Base-by-base conservation (phyloP, 148 eudicot species). In the Euryodendron excelsum region DNA sequence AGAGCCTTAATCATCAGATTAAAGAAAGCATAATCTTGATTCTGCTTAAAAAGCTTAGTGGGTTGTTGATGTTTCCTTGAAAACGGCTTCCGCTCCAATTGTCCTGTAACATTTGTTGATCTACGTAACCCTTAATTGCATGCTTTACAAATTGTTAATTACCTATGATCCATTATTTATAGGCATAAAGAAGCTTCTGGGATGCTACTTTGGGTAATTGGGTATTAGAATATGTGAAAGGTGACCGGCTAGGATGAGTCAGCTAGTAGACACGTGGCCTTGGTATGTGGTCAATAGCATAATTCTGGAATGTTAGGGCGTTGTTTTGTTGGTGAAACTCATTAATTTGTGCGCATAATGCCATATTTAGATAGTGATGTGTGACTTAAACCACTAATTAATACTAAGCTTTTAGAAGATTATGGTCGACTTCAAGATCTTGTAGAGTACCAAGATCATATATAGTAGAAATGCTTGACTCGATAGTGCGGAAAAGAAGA, bases 301-400 rank as follows among this genome's bases (percentile, higher is more conserved):
- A 69, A 47, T 31, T 81, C 31, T 47, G 72, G 66, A 74, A 83
- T 81, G 79, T 36, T 48, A 17, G 60, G 79, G 67, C 47, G 37
- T 48, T 76, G 56, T 45, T 73, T 85, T 41, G 83, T 65, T 83
- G 79, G 85, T 47, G 39, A 55, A 72, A 72, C 53, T 27, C 72
- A 79, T 77, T 78, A 81, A 48, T 31, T 64, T 79, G 85, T 75
- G 66, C 28, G 41, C 48, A 73, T 73, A 78, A 80, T 79, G 80
- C 85, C 70, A 84, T 78, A 50, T 86, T 77, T 86, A 80, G 93
- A 88, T 86, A 78, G 59, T 80, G 86, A 84, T 79, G 78, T 56
- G 72, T 73, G 71, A 45, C 58, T 25, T 62, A 79, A 44, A 23
- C 74, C 70, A 50, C 75, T 74, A n/a, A 70, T 78, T 69, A 52